Base-by-base conservation (phyloP, 148 eudicot species). In the Cornus florida region DNA sequence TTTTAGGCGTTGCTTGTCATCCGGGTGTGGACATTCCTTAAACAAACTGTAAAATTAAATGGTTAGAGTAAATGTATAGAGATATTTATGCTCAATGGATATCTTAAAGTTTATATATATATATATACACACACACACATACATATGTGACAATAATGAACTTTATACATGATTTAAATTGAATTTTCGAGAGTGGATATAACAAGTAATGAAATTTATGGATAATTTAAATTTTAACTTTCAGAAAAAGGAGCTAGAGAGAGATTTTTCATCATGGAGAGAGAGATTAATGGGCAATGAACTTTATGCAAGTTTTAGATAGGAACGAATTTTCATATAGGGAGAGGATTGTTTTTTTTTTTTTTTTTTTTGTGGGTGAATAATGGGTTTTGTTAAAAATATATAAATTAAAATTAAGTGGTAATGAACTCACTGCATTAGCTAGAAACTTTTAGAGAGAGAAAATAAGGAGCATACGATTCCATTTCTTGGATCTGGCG, bases 401-500 rank as follows among this genome's bases (percentile, higher is more conserved):
- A 57, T 48, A 43, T 3, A 20, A 57, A 19, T 28, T 28, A 28
- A 28, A 28, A 28, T 28, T 28, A 28, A 28, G 28, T 28, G 28
- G 28, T 28, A 28, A 28, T 28, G 28, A 28, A 28, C 28, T 28
- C 28, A 28, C 28, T 28, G 28, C 28, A 28, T 28, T 28, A 28
- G 28, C 28, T 28, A 28, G 28, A 28, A 28, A 28, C 28, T 28
- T 28, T 28, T 28, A 7, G 33, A 46, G 6, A 65, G 60, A 32
- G 57, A 33, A 59, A 75, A 57, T 32, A 38, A 8, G 14, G n/a
- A 59, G 50, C 53, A 23, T 91, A 97, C 99, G 97, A 71, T 85
- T 97, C 99, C 98, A 97, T 92, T 87, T 97, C 98, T 87, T 97
- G 99, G 87, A 97, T 97, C 85, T 97, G 99, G 64, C 89, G 94